phyloP scores from a whole-genome alignment of 805 yeast species.

The Zygoascus tannicola region DNA sequence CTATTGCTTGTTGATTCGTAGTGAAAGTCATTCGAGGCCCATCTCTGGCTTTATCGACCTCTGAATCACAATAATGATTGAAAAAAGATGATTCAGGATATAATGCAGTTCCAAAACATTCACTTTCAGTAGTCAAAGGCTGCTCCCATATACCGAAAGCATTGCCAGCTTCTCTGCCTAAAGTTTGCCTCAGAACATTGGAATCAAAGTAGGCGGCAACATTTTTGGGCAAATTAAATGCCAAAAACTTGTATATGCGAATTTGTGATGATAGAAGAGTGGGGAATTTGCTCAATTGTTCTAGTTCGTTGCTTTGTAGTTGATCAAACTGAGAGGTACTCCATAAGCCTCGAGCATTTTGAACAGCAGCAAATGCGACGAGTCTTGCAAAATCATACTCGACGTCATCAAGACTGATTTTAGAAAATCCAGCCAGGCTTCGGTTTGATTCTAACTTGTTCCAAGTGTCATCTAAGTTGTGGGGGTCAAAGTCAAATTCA shows the following conservation, averaged over 20 bases:
- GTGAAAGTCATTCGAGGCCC: slow-evolving; percentile 36
- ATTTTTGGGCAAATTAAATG: slow-evolving; percentile 29
- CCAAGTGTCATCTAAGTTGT: slow-evolving; percentile 32
- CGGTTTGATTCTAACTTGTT: slow-evolving; percentile 33
- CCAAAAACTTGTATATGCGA: slow-evolving; percentile 40
- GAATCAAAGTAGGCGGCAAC: slow-evolving; percentile 33
- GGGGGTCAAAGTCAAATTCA: background rate
- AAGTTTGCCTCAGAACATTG: slow-evolving; percentile 35
- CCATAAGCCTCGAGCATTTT: slow-evolving; percentile 8
- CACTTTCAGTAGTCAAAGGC: slow-evolving; percentile 30
- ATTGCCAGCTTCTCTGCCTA: slow-evolving; percentile 56
- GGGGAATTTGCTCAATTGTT: slow-evolving; percentile 40
- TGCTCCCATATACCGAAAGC: slow-evolving; percentile 63
- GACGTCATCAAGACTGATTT: slow-evolving; percentile 34
- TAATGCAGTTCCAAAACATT: slow-evolving; percentile 51
- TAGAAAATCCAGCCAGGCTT: slow-evolving; percentile 13
- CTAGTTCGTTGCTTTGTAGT: slow-evolving; percentile 45
- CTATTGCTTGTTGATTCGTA: slow-evolving; percentile 32
- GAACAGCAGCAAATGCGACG: slow-evolving; percentile 28
- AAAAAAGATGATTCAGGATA: slow-evolving; percentile 58
- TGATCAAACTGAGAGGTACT: slow-evolving; percentile 27
- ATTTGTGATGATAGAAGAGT: slow-evolving; percentile 39
- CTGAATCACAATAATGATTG: slow-evolving; percentile 58
- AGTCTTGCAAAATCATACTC: slow-evolving; percentile 46
- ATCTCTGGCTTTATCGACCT: slow-evolving; percentile 37